Evolutionary conservation across 108 stramenopile genomes (phyloP).

Genomic region (Cyclostephanos tholiformis): DNA sequence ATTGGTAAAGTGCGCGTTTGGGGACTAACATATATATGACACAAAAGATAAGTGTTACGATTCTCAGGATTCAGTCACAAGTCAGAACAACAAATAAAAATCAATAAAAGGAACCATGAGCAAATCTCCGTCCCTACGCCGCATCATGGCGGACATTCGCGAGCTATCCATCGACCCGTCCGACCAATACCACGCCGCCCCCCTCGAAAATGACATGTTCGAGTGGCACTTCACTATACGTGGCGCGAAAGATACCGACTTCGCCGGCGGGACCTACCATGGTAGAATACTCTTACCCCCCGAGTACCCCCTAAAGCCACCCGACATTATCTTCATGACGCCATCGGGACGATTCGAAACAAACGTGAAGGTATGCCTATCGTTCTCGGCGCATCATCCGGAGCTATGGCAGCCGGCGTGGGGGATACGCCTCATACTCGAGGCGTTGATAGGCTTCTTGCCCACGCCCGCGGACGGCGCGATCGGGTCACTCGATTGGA

Average conservation of each 20-base stretch:
- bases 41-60: no score
- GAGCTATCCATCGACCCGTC: constrained; percentile 94
- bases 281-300: constrained; percentile 86
- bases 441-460: constrained; percentile 95
- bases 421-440: constrained; percentile 96
- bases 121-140: constrained; percentile 75
- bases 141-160: constrained; percentile 93
- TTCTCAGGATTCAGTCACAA: no score
- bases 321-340: constrained; percentile 95
- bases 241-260: constrained; percentile 87
- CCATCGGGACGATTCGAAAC: constrained; percentile 96
- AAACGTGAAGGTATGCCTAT: constrained; percentile 94
- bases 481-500: constrained; percentile 95
- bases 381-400: constrained; percentile 94
- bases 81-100: not conserved
- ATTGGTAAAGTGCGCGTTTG: no score
- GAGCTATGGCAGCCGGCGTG: constrained; percentile 95
- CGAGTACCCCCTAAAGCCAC: constrained; percentile 88
- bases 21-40: no score
- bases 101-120: constrained; percentile 51
- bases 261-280: constrained; percentile 95
- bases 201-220: constrained; percentile 88
- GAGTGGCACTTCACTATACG: constrained; percentile 98
- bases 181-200: constrained; percentile 91
- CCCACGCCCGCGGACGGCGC: constrained; percentile 96